Conservation (phyloP, 768 basidiomycete genomes). For the Rhizopogon sp. region DNA sequence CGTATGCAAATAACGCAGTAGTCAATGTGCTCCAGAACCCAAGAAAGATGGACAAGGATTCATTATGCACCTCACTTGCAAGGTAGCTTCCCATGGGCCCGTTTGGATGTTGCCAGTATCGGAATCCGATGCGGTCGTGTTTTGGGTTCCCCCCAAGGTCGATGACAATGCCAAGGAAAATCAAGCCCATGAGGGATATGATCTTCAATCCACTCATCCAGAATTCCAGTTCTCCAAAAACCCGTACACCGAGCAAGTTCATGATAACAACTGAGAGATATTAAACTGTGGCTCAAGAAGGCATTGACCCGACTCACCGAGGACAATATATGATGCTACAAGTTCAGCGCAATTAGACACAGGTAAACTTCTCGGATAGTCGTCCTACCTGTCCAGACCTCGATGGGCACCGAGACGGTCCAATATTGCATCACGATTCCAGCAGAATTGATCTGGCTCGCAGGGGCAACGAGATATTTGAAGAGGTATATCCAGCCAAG, state of each 20-base stretch:
- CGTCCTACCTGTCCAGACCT: slow-evolving; percentile 55
- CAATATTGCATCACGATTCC: slow-evolving; percentile 52
- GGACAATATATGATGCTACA: slow-evolving; percentile 51
- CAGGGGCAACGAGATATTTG: slow-evolving; percentile 62
- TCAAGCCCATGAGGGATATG: slow-evolving; percentile 23
- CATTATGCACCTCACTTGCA: slow-evolving; percentile 40
- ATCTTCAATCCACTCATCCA: slow-evolving; percentile 73
- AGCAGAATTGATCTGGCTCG: slow-evolving; percentile 63
- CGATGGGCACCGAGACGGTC: slow-evolving; percentile 38
- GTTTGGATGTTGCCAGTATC: slow-evolving; percentile 43
- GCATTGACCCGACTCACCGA: slow-evolving; percentile 34
- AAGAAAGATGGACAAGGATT: slow-evolving; percentile 49
- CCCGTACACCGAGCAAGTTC: slow-evolving; percentile 60
- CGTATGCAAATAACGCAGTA: slow-evolving; percentile 69
- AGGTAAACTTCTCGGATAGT: background rate
- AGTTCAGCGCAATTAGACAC: background rate
- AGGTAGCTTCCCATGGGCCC: slow-evolving; percentile 58
- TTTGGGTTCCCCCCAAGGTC: slow-evolving; percentile 50
- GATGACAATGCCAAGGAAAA: slow-evolving; percentile 37
- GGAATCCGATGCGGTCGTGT: slow-evolving; percentile 31
- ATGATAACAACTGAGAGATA: slow-evolving; percentile 15
- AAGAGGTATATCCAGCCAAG: slow-evolving; percentile 52
- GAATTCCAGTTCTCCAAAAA: slow-evolving; percentile 73
- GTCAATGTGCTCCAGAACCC: slow-evolving; percentile 71
- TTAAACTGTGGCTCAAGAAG: background rate